Evolutionary conservation across 805 yeast genomes (phyloP).

Genomic region (Saccharomycopsis sp.): DNA sequence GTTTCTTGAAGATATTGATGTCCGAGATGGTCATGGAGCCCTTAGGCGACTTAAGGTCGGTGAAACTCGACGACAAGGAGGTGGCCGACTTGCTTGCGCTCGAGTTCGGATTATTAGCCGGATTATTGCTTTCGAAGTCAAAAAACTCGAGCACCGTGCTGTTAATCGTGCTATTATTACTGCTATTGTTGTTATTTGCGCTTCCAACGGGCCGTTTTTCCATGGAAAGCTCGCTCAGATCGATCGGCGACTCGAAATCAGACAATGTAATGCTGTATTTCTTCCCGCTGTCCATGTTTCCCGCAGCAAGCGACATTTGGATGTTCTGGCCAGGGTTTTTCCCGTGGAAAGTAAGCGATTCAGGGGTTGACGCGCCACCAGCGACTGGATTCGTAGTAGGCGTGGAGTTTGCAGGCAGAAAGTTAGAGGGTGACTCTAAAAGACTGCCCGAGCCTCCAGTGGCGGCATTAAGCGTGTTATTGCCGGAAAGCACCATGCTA

Average conservation of each 20-base stretch:
- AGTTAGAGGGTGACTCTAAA: neutral
- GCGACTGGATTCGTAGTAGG: conserved; percentile 7
- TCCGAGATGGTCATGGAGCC: conserved; percentile 6
- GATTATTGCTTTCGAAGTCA: neutral
- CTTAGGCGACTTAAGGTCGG: conserved; percentile 5
- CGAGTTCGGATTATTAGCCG: neutral
- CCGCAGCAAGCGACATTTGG: neutral
- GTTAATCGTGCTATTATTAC: neutral
- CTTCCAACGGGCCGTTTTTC: neutral
- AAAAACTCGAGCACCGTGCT: neutral
- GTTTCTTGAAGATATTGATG: conserved; percentile 15
- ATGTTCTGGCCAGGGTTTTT: conserved; percentile 8
- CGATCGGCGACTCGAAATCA: conserved; percentile 14
- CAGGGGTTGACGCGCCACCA: conserved; percentile 19
- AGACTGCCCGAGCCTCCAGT: neutral
- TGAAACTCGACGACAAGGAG: neutral
- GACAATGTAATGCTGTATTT: conserved; percentile 12
- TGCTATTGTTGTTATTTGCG: neutral
- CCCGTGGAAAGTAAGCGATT: conserved; percentile 9
- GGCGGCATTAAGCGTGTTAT: neutral
- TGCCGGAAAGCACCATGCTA: neutral
- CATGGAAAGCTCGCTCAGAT: neutral
- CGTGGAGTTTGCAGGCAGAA: conserved; percentile 11
- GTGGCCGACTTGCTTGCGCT: neutral
- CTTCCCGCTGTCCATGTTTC: neutral